Base-by-base conservation (phyloP, 169 alveolate species). In the Hepatocystis sp. region DNA sequence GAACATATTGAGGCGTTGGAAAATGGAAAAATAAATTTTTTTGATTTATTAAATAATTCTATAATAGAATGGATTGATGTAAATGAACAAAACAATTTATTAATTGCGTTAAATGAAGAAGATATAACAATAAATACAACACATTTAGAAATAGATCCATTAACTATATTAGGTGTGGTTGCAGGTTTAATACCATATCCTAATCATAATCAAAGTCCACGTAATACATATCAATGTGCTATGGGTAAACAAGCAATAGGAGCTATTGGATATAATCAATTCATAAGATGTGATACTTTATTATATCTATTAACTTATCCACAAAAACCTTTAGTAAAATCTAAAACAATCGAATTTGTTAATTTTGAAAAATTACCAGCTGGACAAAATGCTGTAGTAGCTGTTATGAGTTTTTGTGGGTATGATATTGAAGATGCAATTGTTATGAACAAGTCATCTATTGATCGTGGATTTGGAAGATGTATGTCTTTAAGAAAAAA, bases 201-300 rank as follows among this genome's bases (percentile, higher is more conserved):
- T 25, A 97, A 99, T 93, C 99, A 99, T 93, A 99, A 99, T 92
- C 99, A 99, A 90, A 96, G 99, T 71, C 99, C 99, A 7, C 90
- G 99, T 65, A 99, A 99, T 91, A 99, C 99, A 4, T 99, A 98
- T 92, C 99, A 98, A 88, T 98, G 99, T 90, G 99, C 99, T 10
- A 99, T 99, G 99, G 99, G 99, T 5, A 99, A 98, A 85, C 99
- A 99, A 92, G 99, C 99, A 11, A 96, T 99, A 88, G 99, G 99
- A 25, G 94, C 97, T n/a, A 96, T 98, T 47, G 99, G 99, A 0
- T 96, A 93, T 92, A 99, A 98, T 88, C 98, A 95, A 91, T 90
- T 95, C 85, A 91, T 92, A 25, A 93, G 97, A 25, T 93, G 97
- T 66, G 99, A 97, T 63, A 97, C 99, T 11, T 91, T 97, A 25